Evolutionary conservation across 2,329 filamentous ascomycete genomes (phyloP).

Genomic region (Trichophyton mentagrophytes): DNA sequence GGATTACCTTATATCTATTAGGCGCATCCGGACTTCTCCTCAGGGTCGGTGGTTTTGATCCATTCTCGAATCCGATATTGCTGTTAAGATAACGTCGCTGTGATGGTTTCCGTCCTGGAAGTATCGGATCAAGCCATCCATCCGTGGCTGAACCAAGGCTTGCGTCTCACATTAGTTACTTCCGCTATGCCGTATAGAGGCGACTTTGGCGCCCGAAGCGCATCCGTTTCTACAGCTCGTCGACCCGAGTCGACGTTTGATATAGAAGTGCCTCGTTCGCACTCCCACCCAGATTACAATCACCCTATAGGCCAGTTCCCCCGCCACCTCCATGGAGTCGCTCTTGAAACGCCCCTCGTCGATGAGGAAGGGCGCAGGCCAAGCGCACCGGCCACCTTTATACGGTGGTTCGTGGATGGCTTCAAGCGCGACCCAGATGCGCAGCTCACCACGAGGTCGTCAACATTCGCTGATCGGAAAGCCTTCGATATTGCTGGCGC

Average conservation of each 20-base stretch:
- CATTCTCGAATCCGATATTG: not conserved
- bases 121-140: not conserved
- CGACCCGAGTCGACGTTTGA: not conserved
- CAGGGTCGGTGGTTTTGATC: not conserved
- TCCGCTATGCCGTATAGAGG: not conserved
- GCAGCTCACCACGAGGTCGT: constrained; percentile 9
- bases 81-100: not conserved
- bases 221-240: not conserved
- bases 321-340: not conserved
- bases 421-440: constrained; percentile 23
- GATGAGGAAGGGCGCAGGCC: constrained; percentile 3
- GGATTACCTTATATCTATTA: not conserved
- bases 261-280: not conserved
- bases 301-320: not conserved
- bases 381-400: constrained; percentile 7
- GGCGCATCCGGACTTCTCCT: not conserved
- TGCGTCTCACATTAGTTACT: not conserved
- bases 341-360: not conserved
- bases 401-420: constrained; percentile 17
- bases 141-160: not conserved
- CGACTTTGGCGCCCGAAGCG: not conserved
- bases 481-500: constrained; percentile 20
- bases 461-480: constrained; percentile 12
- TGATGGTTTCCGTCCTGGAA: not conserved
- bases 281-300: not conserved